These are phyloP conservation scores for Plantago coronopus DNA, from an alignment of 305 asterid species.

Conservation along the genomic window DNA sequence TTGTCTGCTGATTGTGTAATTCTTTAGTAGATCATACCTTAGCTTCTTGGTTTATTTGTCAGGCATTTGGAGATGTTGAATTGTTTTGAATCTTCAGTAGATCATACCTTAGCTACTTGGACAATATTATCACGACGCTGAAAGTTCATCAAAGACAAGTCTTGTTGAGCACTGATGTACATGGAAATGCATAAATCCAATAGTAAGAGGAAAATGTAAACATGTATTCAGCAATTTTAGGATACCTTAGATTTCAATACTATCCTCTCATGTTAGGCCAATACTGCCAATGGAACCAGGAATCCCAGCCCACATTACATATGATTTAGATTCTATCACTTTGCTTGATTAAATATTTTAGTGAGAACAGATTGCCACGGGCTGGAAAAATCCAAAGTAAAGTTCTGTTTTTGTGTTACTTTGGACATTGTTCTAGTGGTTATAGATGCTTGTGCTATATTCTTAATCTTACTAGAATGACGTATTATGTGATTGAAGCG, in stretches of 20 bases:
- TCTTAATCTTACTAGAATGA: conserved; percentile 11
- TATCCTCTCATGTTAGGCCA: conserved; percentile 5
- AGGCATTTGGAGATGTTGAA: conserved; percentile 1
- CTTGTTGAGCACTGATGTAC: conserved; percentile 14
- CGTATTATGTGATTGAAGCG: conserved; percentile 13
- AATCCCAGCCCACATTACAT: neutral
- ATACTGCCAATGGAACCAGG: neutral
- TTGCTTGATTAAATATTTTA: conserved; percentile 14
- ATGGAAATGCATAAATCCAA: conserved; percentile 13
- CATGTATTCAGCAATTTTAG: conserved; percentile 1
- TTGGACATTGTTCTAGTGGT: conserved; percentile 15
- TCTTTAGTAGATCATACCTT: too few relatives aligned
- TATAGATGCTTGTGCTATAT: conserved; percentile 3
- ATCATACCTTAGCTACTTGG: conserved; percentile 1
- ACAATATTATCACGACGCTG: too few relatives aligned
- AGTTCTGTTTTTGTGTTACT: conserved; percentile 15
- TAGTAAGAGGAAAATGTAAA: conserved; percentile 13
- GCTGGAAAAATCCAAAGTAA: conserved; percentile 21
- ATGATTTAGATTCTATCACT: conserved; percentile 8
- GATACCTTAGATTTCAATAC: neutral
- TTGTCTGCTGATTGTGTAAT: conserved; percentile 12
- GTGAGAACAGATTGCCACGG: conserved; percentile 15
- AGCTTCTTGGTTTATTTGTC: too few relatives aligned
- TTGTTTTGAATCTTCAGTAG: conserved; percentile 15
- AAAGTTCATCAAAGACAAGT: neutral